Base-by-base conservation (phyloP, 768 basidiomycete genomes). In the Asterophora parasitica region DNA sequence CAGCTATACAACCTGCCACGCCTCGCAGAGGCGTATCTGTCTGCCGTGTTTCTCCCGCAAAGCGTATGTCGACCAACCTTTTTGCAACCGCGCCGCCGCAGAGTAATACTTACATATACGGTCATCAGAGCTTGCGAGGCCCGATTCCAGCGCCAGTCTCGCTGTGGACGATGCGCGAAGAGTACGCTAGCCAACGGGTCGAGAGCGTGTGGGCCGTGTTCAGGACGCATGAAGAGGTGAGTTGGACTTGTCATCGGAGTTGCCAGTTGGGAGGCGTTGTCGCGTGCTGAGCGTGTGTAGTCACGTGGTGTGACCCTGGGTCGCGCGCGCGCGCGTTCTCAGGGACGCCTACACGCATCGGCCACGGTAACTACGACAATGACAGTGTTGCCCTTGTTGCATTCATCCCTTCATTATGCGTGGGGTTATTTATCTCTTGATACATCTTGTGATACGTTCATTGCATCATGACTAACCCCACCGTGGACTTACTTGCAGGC, bases 171-270 rank as follows among this genome's bases (percentile, higher is more conserved):
- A 42, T 73, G 20, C 65, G 65, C 35, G 69, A 76, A 16, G 63
- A 68, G 11, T 59, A 56, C 40, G 12, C 40, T 56, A 55, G 4
- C 50, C 57, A 40, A 16, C 57, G 28, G 48, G 54, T 43, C 38
- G 67, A 74, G 39, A 66, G 68, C 11, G 65, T 78, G 9, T 84
- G 78, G 79, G 73, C 75, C 1, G 75, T 83, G 7, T 83, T 82
- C 63, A 62, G 62, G 50, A 73, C 75, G 0, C 83, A 85, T 53
- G 75, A 77, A 58, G 80, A 84, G 70, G 82, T 84, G 50, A 58
- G 82, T 63, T 45, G 13, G 7, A 19, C 32, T 51, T 45, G 23
- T 4, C 20, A n/a, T n/a, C n/a, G n/a, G n/a, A n/a, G n/a, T n/a
- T n/a, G n/a, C n/a, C n/a, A n/a, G n/a, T n/a, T n/a, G n/a, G n/a